Conservation (phyloP, 371 early-diverging fungal genomes). For the Mortierella sp. region DNA sequence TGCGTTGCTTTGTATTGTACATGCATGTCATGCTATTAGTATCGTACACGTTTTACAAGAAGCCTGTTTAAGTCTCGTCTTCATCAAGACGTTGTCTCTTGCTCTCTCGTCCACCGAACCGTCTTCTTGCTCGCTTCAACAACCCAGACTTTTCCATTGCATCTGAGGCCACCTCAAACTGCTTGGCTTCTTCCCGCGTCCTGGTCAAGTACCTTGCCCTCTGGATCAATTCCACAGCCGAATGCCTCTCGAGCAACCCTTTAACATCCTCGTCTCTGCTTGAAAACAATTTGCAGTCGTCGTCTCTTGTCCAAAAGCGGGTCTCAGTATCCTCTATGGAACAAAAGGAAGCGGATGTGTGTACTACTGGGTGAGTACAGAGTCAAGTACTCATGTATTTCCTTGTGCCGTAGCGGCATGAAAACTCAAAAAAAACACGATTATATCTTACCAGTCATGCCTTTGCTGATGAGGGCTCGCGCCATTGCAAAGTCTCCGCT, state of each 20-base stretch:
- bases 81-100: background rate
- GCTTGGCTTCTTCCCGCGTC: slow-evolving; percentile 32
- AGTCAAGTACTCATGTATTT: background rate
- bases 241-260: slow-evolving; percentile 14
- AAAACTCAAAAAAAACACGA: background rate
- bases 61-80: background rate
- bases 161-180: slow-evolving; percentile 7
- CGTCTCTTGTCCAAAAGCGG: slow-evolving; percentile 43
- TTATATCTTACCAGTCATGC: slow-evolving; percentile 30
- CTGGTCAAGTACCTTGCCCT: slow-evolving; percentile 26
- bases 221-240: slow-evolving; percentile 18
- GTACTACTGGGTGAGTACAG: background rate
- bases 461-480: slow-evolving; percentile 7
- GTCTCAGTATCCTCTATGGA: slow-evolving; percentile 23
- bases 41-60: background rate
- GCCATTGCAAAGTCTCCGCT: slow-evolving; percentile 29
- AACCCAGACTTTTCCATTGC: slow-evolving; percentile 5
- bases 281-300: slow-evolving; percentile 28
- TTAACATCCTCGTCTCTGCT: slow-evolving; percentile 14
- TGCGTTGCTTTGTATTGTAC: background rate
- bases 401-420: background rate
- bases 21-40: background rate
- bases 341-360: background rate
- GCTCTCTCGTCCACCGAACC: background rate
- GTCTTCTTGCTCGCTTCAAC: slow-evolving; percentile 14